phyloP scores from a whole-genome alignment of 148 eudicot genomes.

The Chenopodium suecicum region DNA sequence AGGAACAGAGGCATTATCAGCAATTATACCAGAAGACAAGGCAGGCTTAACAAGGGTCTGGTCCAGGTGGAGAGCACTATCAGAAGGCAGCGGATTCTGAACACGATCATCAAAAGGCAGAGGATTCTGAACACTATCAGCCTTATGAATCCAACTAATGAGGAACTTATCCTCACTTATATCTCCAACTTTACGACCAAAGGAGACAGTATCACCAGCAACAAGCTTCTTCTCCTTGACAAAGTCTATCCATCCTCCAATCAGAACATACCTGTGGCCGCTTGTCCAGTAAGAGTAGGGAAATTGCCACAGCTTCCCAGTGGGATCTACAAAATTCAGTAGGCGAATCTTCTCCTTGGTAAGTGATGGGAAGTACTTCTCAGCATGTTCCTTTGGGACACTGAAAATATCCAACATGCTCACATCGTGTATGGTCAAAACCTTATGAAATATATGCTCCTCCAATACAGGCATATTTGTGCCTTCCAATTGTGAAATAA shows the following conservation, averaged over 20 bases:
- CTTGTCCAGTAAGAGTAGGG: constrained; percentile 64
- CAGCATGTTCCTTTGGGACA: constrained; percentile 67
- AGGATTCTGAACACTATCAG: no score
- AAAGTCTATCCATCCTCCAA: constrained; percentile 31
- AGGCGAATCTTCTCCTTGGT: constrained; percentile 49
- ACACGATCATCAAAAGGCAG: background rate
- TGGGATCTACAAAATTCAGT: constrained; percentile 53
- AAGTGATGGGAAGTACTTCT: constrained; percentile 59
- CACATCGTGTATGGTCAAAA: constrained; percentile 62
- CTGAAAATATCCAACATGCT: constrained; percentile 47
- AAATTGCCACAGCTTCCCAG: constrained; percentile 63
- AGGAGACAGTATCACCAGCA: constrained; percentile 57
- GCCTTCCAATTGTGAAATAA: no score
- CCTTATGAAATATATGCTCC: constrained; percentile 41
- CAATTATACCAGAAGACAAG: no score
- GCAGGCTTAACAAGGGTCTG: no score
- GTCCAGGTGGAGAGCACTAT: no score
- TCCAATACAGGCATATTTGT: no score
- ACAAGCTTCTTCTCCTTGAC: constrained; percentile 71
- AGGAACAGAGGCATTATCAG: no score
- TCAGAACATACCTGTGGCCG: constrained; percentile 63
- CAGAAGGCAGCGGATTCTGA: background rate
- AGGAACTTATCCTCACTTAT: constrained; percentile 33
- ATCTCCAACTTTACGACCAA: constrained; percentile 38
- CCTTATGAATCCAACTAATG: constrained; percentile 20